phyloP scores from a whole-genome alignment of 2,329 filamentous ascomycete species.

The Dactylellina sp. region DNA sequence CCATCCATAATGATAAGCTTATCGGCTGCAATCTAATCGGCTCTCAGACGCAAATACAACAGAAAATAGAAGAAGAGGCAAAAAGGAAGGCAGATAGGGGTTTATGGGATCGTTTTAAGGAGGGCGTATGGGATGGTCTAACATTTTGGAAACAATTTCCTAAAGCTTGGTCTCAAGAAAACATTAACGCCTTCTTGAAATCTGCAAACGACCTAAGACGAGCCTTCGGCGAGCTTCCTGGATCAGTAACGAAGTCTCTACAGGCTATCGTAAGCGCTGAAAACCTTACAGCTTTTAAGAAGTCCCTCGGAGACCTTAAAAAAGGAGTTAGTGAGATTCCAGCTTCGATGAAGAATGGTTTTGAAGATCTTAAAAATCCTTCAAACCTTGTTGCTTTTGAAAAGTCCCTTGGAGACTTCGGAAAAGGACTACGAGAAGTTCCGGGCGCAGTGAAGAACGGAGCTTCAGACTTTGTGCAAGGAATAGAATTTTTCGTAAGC shows the following conservation, averaged over 20 bases:
- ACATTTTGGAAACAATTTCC: not conserved
- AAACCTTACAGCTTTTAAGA: constrained; percentile 24
- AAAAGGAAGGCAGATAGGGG: not conserved
- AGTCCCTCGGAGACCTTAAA: constrained; percentile 28
- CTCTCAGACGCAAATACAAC: not conserved
- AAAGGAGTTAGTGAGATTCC: constrained; percentile 9
- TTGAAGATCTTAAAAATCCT: constrained; percentile 20
- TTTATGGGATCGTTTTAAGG: not conserved
- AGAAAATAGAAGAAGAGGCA: not conserved
- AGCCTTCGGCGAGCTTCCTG: constrained; percentile 22
- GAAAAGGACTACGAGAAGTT: constrained; percentile 8
- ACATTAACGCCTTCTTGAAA: constrained; percentile 23
- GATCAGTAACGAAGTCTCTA: constrained; percentile 5
- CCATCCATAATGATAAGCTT: not conserved
- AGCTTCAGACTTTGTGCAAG: constrained; percentile 13
- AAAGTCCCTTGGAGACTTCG: constrained; percentile 12
- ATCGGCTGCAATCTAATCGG: not conserved
- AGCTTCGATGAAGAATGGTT: constrained; percentile 4
- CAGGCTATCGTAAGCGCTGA: constrained; percentile 1
- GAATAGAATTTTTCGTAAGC: not conserved
- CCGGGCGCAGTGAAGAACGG: constrained; percentile 17
- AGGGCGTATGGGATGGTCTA: not conserved
- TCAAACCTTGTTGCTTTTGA: constrained; percentile 19
- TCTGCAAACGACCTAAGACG: constrained; percentile 11
- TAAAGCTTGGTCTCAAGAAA: constrained; percentile 10